Percentiles rank a stretch among this genome's conserved stretches.
Conservation (phyloP, 805 yeast genomes). For the Metschnikowia arizonensis region DNA sequence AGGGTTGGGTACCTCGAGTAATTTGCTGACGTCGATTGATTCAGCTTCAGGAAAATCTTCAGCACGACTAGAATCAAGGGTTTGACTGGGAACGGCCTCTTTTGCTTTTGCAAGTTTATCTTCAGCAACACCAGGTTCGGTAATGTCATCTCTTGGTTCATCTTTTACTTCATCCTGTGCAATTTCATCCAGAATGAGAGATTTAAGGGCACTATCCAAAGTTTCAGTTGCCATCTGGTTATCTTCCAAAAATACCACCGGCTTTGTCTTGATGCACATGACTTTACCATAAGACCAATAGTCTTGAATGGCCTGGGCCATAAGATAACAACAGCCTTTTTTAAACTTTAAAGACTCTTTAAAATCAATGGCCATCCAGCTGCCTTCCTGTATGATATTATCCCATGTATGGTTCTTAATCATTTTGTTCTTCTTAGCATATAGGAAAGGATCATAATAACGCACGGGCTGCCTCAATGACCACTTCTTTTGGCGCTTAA, state of each 20-base stretch:
- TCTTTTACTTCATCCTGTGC: background rate
- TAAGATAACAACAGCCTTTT: constrained; percentile 60
- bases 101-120: background rate
- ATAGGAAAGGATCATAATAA: constrained; percentile 60
- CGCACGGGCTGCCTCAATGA: constrained; percentile 79
- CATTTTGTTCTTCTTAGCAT: constrained; percentile 19
- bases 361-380: constrained; percentile 80
- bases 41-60: constrained; percentile 5
- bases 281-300: constrained; percentile 73
- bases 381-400: constrained; percentile 65
- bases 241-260: constrained; percentile 29
- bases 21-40: constrained; percentile 36
- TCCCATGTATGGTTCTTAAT: constrained; percentile 65
- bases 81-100: background rate
- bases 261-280: constrained; percentile 54
- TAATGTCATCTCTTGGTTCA: no score
- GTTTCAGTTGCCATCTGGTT: background rate
- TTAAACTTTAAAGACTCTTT: constrained; percentile 67
- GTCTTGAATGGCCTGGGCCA: constrained; percentile 71
- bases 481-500: constrained; percentile 86
- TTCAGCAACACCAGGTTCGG: background rate
- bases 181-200: background rate
- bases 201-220: background rate
- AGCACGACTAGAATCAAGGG: background rate
- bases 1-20: constrained; percentile 27